Evolutionary conservation across 768 basidiomycete species (phyloP).

Genomic region (Mrakia hoshinonis): DNA sequence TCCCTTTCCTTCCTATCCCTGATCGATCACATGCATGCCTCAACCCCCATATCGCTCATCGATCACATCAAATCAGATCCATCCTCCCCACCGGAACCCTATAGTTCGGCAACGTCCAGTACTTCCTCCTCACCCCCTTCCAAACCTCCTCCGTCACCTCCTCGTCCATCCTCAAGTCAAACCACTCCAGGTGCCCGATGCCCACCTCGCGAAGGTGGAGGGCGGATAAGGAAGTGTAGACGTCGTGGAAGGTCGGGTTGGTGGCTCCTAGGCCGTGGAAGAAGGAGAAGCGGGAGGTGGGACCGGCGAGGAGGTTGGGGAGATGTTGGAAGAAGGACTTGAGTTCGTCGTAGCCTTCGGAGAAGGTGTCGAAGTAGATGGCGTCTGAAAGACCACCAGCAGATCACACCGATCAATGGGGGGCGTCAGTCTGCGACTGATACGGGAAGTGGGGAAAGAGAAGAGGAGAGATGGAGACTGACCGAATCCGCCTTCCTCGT

Average conservation of each 20-base stretch:
- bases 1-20: no score
- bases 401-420: no score
- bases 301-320: slow-evolving; percentile 63
- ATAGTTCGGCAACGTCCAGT: slow-evolving; percentile 70
- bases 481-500: slow-evolving; percentile 57
- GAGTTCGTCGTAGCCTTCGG: slow-evolving; percentile 72
- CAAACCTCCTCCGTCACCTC: slow-evolving; percentile 56
- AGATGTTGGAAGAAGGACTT: slow-evolving; percentile 70
- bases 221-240: slow-evolving; percentile 75
- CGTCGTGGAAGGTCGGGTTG: slow-evolving; percentile 36
- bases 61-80: slow-evolving; percentile 5
- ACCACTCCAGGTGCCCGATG: slow-evolving; percentile 62
- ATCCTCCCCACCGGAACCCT: slow-evolving; percentile 44
- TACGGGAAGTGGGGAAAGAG: not conserved
- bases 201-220: slow-evolving; percentile 77
- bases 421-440: no score
- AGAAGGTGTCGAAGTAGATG: slow-evolving; percentile 87
- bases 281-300: slow-evolving; percentile 78
- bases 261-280: slow-evolving; percentile 97
- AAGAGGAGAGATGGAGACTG: not conserved
- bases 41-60: no score
- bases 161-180: slow-evolving; percentile 61
- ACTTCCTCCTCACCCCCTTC: slow-evolving; percentile 50
- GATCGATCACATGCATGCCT: no score
- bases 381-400: slow-evolving; percentile 49